Base-by-base conservation (phyloP, 2,329 filamentous ascomycete species). In the Aspergillus ochraceoroseus region DNA sequence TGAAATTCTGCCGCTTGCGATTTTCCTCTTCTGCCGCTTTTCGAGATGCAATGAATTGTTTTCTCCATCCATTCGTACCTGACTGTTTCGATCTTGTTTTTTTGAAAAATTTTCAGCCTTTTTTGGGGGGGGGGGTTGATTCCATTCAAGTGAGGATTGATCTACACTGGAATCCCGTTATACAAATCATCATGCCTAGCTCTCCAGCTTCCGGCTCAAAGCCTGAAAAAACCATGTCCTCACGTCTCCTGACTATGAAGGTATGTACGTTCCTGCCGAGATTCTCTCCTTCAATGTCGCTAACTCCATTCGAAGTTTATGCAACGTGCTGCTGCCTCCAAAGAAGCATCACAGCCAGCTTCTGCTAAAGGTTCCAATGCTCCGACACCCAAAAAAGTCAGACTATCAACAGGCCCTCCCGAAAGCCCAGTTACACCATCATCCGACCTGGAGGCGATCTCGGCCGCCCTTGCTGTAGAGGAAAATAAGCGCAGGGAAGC, bases 191-290 rank as follows among this genome's bases (percentile, higher is more conserved):
- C 43, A 67, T 65, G 64, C 49, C 59, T 33, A 46, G 42, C 30
- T 49, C 54, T 44, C 59, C 54, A 32, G 73, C 75, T 63, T 65
- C 74, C 53, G 66, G 74, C 46, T 67, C 72, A 58, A 80, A 61
- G 45, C 71, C 78, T 32, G 77, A 77, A 20, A 84, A 83, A 65
- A 75, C 74, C 31, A 88, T 94, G 80, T 95, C 89, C 48, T 89
- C 84, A 44, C 82, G 88, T 52, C 81, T 95, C 32, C 74, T 94
- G 59, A 89, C 85, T 25, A 95, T 95, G 88, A 94, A 94, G 67
- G 76, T 74, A 59, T 39, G 33, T 23, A 38, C 7, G 12, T 22
- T 20, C 12, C 4, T 9, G 7, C 7, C 5, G 25, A 20, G 4
- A 4, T 41, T 22, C 3, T 27, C 14, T 22, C 5, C 8, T 4